A percentile compares a stretch with the other conserved stretches of the same genome.
Conservation (phyloP, 1,284 basidiomycete species). For the Cutaneotrichosporon mucoides region DNA sequence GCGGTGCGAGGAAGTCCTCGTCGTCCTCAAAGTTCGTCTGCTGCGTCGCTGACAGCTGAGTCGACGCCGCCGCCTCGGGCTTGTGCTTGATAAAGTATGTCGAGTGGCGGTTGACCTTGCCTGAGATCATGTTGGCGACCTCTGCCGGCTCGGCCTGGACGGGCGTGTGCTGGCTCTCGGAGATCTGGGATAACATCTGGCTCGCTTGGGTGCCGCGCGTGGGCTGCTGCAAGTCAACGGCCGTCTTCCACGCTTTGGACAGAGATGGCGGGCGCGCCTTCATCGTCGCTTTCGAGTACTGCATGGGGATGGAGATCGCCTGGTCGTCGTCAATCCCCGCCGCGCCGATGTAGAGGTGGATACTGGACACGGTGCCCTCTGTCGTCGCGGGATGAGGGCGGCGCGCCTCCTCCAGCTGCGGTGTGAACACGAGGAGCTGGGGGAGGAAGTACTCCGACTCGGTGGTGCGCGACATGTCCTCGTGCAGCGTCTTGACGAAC, state of each 20-base stretch:
- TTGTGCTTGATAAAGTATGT: constrained; percentile 39
- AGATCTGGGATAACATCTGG: constrained; percentile 10
- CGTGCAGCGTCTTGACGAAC: constrained; percentile 53
- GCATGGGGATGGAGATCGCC: constrained; percentile 70
- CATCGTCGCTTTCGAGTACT: constrained; percentile 78
- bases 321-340: constrained; percentile 60
- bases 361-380: constrained; percentile 63
- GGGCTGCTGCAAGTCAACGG: constrained; percentile 37
- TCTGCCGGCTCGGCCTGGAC: constrained; percentile 20
- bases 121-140: constrained; percentile 43
- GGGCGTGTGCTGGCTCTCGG: constrained; percentile 12
- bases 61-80: not conserved
- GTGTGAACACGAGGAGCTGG: constrained; percentile 65
- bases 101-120: constrained; percentile 42
- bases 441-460: constrained; percentile 49
- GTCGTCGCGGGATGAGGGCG: constrained; percentile 64
- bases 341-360: constrained; percentile 71
- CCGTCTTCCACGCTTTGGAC: constrained; percentile 66
- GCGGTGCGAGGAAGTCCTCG: constrained; percentile 3
- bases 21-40: constrained; percentile 2
- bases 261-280: constrained; percentile 67
- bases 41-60: constrained; percentile 11
- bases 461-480: constrained; percentile 43
- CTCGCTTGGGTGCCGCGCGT: constrained; percentile 6
- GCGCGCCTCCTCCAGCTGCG: constrained; percentile 64